Base-by-base conservation (phyloP, 306 rosid genomes). In the Glycine soja region DNA sequence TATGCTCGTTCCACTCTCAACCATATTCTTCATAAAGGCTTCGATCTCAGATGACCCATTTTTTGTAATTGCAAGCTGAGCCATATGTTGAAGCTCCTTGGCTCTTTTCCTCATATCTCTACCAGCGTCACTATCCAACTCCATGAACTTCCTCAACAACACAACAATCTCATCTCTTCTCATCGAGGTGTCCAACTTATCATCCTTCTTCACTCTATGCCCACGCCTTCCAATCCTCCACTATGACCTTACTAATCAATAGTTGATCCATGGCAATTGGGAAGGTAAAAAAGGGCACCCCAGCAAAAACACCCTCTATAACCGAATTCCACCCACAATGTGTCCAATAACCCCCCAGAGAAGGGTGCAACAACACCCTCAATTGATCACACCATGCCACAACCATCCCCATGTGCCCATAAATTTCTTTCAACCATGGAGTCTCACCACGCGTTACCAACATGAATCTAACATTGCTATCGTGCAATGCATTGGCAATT, bases 261-360 rank as follows among this genome's bases (percentile, higher is more conserved):
- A 77, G 71, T 57, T 91, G 97, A 52, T 91, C 97, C 78, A 85
- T 16, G 3, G 4, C 36, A 40, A 91, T 7, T 4, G 96, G 92
- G 11, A 88, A 89, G 0, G 93, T 79, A 13, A 89, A 78, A 70
- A 91, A 80, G 0, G 93, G 89, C 46, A 88, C 86, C 3, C 97
- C 97, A n/a, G 78, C 80, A 83, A 77, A 91, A 14, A 87, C 45
- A 43, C 82, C 91, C 77, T 91, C 97, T 6, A 78, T 54, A 2
- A 79, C 77, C 0, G 96, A 89, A 80, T 79, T 91, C 93, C 92
- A 91, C 4, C 93, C 96, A 62, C 93, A 89, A 12, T 91, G 90
- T 19, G 84, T 72, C 90, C 89, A 88, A 61, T 80, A 91, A 2
- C 93, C 93, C n/a, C 90, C 90, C 0, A 88, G 10, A 14, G 90